phyloP scores from a whole-genome alignment of 306 rosid genomes.

The Acacia confusa region DNA sequence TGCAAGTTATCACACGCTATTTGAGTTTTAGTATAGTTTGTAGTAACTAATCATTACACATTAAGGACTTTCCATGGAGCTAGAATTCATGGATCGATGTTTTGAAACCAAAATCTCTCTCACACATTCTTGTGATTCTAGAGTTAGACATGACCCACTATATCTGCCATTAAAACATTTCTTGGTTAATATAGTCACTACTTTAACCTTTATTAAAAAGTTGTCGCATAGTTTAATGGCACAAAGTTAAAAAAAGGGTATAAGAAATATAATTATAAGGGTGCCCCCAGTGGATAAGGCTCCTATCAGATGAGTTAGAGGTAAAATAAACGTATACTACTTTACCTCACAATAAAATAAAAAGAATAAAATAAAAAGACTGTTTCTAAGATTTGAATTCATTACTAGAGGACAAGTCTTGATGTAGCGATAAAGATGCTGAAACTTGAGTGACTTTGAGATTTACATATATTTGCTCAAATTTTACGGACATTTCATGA shows the following conservation, averaged over 20 bases:
- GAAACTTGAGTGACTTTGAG: no score
- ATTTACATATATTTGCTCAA: no score
- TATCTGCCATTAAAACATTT: background rate
- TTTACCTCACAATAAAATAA: no score
- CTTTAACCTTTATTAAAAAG: background rate
- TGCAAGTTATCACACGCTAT: background rate
- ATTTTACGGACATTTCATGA: background rate
- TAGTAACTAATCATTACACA: background rate
- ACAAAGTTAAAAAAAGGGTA: background rate
- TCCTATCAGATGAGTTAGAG: rapidly evolving
- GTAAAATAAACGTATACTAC: rapidly evolving
- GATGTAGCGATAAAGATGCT: no score
- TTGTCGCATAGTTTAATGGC: background rate
- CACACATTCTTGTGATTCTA: background rate
- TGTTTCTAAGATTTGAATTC: no score
- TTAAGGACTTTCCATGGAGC: background rate
- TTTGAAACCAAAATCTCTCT: background rate
- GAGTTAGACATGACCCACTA: background rate
- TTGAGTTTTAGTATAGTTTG: background rate
- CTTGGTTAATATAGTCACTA: background rate
- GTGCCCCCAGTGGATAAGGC: rapidly evolving
- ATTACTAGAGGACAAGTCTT: rapidly evolving
- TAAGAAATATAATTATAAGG: no score
- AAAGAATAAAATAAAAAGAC: no score
- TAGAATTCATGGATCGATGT: background rate